Conservation (phyloP, 345 rosid genomes). For the Jatropha curcas region DNA sequence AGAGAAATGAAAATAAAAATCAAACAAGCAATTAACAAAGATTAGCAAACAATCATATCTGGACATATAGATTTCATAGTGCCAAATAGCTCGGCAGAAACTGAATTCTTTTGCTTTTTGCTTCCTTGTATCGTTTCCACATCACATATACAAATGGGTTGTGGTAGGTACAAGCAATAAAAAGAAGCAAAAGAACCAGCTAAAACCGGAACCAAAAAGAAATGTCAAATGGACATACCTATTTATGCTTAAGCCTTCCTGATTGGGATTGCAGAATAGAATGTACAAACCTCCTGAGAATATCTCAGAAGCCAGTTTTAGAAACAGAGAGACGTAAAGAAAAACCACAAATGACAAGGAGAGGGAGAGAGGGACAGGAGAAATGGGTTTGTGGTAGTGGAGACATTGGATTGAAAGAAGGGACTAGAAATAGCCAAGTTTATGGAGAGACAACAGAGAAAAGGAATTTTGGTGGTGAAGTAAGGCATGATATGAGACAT, state of each 20-base stretch:
- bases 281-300: neutral
- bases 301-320: neutral
- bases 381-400: neutral
- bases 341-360: neutral
- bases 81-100: neutral
- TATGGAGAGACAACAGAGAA: neutral
- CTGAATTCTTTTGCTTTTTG: neutral
- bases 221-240: neutral
- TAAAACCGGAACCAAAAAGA: no score
- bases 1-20: neutral
- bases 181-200: neutral
- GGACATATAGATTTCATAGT: neutral
- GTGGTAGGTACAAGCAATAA: neutral
- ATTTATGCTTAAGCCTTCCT: neutral
- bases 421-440: conserved; percentile 8
- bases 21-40: neutral
- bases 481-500: neutral
- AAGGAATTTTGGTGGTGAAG: no score
- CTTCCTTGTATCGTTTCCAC: neutral
- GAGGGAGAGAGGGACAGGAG: neutral
- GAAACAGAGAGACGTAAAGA: neutral
- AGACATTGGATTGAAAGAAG: neutral
- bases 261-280: neutral
- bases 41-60: neutral
- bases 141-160: neutral